Percentiles rank a stretch among this genome's conserved stretches.
Evolutionary conservation across 2,329 filamentous ascomycete genomes (phyloP).

Genomic region (Aspergillus fumigatus): DNA sequence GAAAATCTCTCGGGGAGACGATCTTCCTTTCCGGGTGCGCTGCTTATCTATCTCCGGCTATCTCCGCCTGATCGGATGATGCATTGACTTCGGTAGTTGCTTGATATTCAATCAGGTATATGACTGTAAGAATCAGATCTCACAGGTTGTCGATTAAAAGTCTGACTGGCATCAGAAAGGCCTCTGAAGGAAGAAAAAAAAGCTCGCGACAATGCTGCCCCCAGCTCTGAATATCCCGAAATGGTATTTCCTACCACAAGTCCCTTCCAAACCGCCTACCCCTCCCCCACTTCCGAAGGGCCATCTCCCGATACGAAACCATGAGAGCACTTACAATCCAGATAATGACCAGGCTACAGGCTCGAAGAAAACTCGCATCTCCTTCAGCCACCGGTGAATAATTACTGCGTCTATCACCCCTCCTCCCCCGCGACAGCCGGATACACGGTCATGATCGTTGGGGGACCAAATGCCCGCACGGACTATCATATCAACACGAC

Average conservation of each 20-base stretch:
- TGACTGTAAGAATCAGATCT: background rate
- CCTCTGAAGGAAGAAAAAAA: background rate
- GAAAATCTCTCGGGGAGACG: conserved; percentile 28
- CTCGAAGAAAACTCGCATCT: conserved; percentile 87
- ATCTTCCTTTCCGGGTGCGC: conserved; percentile 27
- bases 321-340: background rate
- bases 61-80: conserved; percentile 4
- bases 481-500: conserved; percentile 99
- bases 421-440: conserved; percentile 70
- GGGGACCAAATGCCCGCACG: conserved; percentile 89
- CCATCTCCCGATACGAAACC: conserved; percentile 2
- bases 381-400: conserved; percentile 90
- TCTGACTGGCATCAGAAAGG: background rate
- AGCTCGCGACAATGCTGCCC: conserved; percentile 25
- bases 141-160: background rate
- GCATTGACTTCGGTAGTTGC: conserved; percentile 1
- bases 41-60: conserved; percentile 23
- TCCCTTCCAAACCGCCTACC: conserved; percentile 1
- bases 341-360: conserved; percentile 48
- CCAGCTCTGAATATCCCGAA: conserved; percentile 43
- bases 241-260: conserved; percentile 31
- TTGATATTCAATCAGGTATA: background rate
- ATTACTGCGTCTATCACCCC: conserved; percentile 88
- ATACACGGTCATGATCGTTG: conserved; percentile 88
- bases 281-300: conserved; percentile 12